Base-by-base conservation (phyloP, 2,329 filamentous ascomycete species). In the Corinectria fuckeliana region DNA sequence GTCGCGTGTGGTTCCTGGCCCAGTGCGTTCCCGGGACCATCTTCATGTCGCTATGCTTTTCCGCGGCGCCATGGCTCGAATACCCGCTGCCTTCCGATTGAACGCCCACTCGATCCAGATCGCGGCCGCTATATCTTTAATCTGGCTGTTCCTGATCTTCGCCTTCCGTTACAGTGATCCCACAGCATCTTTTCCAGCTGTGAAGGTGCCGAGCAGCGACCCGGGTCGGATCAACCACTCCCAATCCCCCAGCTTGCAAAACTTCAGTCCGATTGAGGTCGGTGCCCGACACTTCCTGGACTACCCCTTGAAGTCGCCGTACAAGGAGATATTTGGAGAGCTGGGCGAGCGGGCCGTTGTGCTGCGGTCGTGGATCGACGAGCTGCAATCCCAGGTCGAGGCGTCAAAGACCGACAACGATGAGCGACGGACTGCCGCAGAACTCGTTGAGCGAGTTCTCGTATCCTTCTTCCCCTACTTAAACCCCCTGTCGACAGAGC, bases 251-350 rank as follows among this genome's bases (percentile, higher is more conserved):
- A 30, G 2, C 14, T 1, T 58, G 2, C 63, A 49, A 8, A 32
- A 10, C 36, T 25, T 57, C 45, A 57, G 10, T 26, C 57, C 1
- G 6, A 60, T 65, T 7, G 57, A 39, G 0, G 38, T 68, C 3
- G 59, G 53, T 36, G 66, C 57, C 3, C 67, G 59, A 9, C 67
- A 71, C 34, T 72, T 75, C 23, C 60, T 65, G 42, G 70, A 74
- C 14, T 71, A 69, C 11, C 72, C 72, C 1, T 62, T 75, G n/a
- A 45, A 48, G 0, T 56, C 67, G n/a, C 67, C 74, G 0, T 75
- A 72, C 45, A 74, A 70, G 10, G 63, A 69, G 4, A 60, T 70
- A 2, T 76, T 76, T 51, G 74, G 73, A 34, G 67, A 76, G 41
- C 32, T 73, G 8, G 75, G 75, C 28, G 68, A 73, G 28, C 73